These are phyloP conservation scores for Neoscytalidium dimidiatum DNA, from an alignment of 2,329 filamentous ascomycete genomes.

Conservation along the genomic window DNA sequence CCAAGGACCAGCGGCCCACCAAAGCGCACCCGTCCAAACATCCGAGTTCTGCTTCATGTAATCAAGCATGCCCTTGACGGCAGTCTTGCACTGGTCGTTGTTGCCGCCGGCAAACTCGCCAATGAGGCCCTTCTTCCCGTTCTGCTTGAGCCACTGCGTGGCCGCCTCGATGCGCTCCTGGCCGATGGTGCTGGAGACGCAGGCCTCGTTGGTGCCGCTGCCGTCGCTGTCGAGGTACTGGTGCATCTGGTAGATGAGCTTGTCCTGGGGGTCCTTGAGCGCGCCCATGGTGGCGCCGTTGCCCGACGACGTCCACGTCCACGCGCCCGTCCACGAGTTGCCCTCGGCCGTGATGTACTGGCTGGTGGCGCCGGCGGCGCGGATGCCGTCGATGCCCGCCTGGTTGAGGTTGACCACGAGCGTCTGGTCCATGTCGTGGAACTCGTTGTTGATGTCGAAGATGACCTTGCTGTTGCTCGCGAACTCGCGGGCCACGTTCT, in stretches of 20 bases:
- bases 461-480: slow-evolving; percentile 37
- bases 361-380: slow-evolving; percentile 36
- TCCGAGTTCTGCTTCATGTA: slow-evolving; percentile 49
- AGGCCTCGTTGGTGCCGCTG: slow-evolving; percentile 50
- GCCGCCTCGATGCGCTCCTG: slow-evolving; percentile 48
- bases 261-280: slow-evolving; percentile 47
- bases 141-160: slow-evolving; percentile 51
- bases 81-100: slow-evolving; percentile 49
- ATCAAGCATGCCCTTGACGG: slow-evolving; percentile 48
- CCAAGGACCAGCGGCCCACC: slow-evolving; percentile 56
- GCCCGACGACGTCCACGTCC: slow-evolving; percentile 49
- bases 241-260: slow-evolving; percentile 59
- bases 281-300: slow-evolving; percentile 43
- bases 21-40: slow-evolving; percentile 51
- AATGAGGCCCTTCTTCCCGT: slow-evolving; percentile 50
- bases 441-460: slow-evolving; percentile 45
- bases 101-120: slow-evolving; percentile 55
- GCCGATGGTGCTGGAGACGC: slow-evolving; percentile 53
- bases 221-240: slow-evolving; percentile 58
- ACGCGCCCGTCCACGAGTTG: slow-evolving; percentile 48
- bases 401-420: slow-evolving; percentile 41
- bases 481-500: slow-evolving; percentile 32
- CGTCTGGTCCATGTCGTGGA: slow-evolving; percentile 36
- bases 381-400: slow-evolving; percentile 42
- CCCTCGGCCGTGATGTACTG: slow-evolving; percentile 59